Evolutionary conservation across 257 asterid genomes (phyloP), one percentile per base, ranked within the genome.

Genomic region (Mitragyna speciosa): DNA sequence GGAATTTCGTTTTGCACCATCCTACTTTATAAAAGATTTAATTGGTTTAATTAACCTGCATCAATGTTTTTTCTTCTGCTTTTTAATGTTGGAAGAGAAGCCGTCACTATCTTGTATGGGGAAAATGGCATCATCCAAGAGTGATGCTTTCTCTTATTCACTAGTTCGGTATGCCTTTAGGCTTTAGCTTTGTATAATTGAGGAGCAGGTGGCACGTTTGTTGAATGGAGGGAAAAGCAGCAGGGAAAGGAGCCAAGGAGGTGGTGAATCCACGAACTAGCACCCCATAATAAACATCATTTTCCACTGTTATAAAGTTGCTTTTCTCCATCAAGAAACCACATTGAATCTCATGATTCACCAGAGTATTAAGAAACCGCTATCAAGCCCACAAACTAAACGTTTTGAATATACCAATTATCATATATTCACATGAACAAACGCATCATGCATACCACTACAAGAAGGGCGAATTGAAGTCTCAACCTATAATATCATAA

Each of bases 41-140:
- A 0, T 52, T 16, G 20, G 30, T 19, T 15, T 33, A 67, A 16
- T 65, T 30, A 64, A 64, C 7, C 68, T 2, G 10, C 68, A 5
- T 11, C 39, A 14, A 26, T 71, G 59, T 33, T 43, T 14, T 30
- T 73, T 26, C 14, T 45, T 48, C 0, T 70, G 24, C 4, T 59
- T 9, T 19, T 17, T 49, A 1, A 19, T 19, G 33, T 61, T 61
- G 72, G 72, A 61, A 45, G 79, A 43, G 79, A n/a, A 63, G 72
- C 31, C 28, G 72, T 76, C 79, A 28, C 61, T 76, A 20, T 76
- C 72, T 39, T 41, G 58, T 26, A 41, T n/a, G 58, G n/a, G 56
- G 20, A 54, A 36, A 72, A 59, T 59, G 20, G 36, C 69, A 64
- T 64, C 69, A 64, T 64, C 69, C 69, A 64, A 20, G 2, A 75